A percentile compares a stretch with the other conserved stretches of the same genome.
phyloP scores from a whole-genome alignment of 129 eudicot genomes.

The Artemisia argyi region DNA sequence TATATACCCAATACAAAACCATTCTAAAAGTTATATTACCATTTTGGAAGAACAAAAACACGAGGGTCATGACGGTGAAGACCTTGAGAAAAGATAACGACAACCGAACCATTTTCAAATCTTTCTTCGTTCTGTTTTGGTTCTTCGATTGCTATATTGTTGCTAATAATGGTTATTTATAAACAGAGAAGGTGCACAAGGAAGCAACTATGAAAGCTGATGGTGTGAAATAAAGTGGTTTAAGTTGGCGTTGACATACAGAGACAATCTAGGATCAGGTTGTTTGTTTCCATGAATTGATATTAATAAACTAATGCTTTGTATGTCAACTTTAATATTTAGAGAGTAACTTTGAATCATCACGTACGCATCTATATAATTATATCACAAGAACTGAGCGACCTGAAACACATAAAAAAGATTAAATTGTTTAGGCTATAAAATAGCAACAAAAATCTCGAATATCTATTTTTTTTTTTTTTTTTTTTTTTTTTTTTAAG shows the following conservation, averaged over 20 bases:
- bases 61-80: conserved; percentile 17
- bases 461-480: no score
- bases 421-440: not conserved
- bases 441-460: no score
- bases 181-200: conserved; percentile 5
- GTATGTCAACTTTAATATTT: conserved; percentile 9
- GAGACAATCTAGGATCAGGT: conserved; percentile 39
- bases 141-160: not conserved
- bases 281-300: conserved; percentile 23
- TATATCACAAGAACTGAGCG: not conserved
- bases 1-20: not conserved
- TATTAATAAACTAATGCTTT: conserved; percentile 15
- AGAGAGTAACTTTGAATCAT: conserved; percentile 1
- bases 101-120: conserved; percentile 11
- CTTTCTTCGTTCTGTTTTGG: conserved; percentile 11
- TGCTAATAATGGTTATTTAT: conserved; percentile 2
- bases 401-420: not conserved
- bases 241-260: conserved; percentile 28
- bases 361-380: not conserved
- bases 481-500: no score
- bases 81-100: conserved; percentile 22
- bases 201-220: conserved; percentile 15
- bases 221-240: conserved; percentile 5
- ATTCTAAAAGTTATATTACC: conserved; percentile 14
- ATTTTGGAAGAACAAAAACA: conserved; percentile 33